Percentiles rank a stretch among this genome's conserved stretches.
Evolutionary conservation across 1,139 yeast species (phyloP).

Genomic region (Kodamaea sp.): DNA sequence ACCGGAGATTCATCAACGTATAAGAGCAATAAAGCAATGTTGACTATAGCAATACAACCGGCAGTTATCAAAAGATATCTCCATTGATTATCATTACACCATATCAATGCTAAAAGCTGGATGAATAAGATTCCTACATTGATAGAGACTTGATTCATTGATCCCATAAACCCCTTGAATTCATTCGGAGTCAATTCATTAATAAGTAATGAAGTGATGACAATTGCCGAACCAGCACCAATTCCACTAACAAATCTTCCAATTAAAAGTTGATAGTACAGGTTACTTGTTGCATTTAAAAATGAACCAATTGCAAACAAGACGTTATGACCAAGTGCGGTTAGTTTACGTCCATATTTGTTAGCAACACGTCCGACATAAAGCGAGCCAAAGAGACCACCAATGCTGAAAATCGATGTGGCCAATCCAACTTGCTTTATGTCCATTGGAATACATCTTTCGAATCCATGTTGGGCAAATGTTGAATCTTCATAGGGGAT

Average conservation of each 20-base stretch:
- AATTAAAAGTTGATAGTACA: conserved; percentile 42
- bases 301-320: conserved; percentile 67
- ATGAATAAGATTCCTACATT: conserved; percentile 80
- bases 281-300: conserved; percentile 51
- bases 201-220: conserved; percentile 75
- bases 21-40: conserved; percentile 41
- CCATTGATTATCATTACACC: conserved; percentile 71
- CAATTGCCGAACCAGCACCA: conserved; percentile 86
- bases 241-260: conserved; percentile 81
- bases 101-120: conserved; percentile 65
- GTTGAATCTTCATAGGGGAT: conserved; percentile 34
- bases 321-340: conserved; percentile 54
- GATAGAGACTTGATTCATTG: conserved; percentile 82
- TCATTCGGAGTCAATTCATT: conserved; percentile 73
- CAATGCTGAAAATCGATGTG: conserved; percentile 82
- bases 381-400: conserved; percentile 79
- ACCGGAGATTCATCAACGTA: conserved; percentile 76
- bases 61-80: conserved; percentile 63
- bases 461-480: conserved; percentile 38
- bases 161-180: conserved; percentile 74
- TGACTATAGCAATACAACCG: conserved; percentile 46
- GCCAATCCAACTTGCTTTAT: conserved; percentile 70
- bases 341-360: conserved; percentile 56
- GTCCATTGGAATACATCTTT: conserved; percentile 54
- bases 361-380: conserved; percentile 72